Base-by-base conservation (phyloP, 1,284 basidiomycete genomes). In the Naganishia sp. region DNA sequence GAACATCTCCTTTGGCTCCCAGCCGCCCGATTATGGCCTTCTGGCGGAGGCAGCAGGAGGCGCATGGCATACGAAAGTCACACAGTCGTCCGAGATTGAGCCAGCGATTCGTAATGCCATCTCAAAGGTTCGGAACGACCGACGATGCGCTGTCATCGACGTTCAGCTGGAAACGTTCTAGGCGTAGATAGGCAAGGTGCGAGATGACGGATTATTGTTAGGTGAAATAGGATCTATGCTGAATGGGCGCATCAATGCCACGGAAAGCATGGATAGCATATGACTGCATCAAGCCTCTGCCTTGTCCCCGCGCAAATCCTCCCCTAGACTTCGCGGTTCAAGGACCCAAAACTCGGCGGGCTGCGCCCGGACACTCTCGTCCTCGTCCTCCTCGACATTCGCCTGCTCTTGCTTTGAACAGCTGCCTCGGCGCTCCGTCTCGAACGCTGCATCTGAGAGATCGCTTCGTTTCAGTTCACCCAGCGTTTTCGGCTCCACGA, bases 1-100 rank as follows among this genome's bases (percentile, higher is more conserved):
- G 3, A 84, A 85, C 18, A 82, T 86, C 9, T 86, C 86, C 0
- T 88, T 89, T 70, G 86, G 87, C 0, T 86, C 86, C 3, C 79
- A 83, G n/a, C 80, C 81, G 65, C 86, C 87, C 0, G 86, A 88
- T 71, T 86, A 86, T 70, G 77, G 84, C 0, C 81, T 83, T 60
- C 85, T 74, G 49, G 87, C 87, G 0, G 70, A 66, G 1, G 85
- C 85, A 0, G 83, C 83, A 10, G 86, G 87, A 0, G 87, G 86
- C 76, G 86, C 84, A 2, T 88, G 86, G 86, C 84, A 83, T 0
- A 77, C 77, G 55, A 82, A 83, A 13, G 79, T 88, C 57, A 78
- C 60, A 52, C 70, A 71, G 68, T 68, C 66, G 70, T 36, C 72
- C 4, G 78, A 82, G 28, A 66, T 87, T 25, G 76, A 81, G 52